These are phyloP conservation scores for Cubamyces sp. DNA, from an alignment of 768 basidiomycete species.

Conservation along the genomic window DNA sequence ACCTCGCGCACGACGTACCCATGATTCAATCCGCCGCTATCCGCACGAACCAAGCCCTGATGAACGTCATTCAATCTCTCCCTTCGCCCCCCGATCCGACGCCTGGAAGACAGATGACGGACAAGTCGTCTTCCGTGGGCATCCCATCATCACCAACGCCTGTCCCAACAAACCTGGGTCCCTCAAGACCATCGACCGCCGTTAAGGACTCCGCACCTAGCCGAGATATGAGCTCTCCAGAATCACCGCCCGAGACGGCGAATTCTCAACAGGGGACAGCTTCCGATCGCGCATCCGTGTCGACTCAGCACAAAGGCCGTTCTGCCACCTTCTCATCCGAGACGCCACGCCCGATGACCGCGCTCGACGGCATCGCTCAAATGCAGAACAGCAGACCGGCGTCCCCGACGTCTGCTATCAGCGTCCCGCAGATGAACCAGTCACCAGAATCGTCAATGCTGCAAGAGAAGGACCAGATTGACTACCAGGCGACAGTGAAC, in stretches of 20 bases:
- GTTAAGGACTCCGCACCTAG: conserved; percentile 37
- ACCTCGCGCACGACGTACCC: conserved; percentile 87
- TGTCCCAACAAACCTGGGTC: conserved; percentile 41
- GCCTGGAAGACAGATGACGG: conserved; percentile 38
- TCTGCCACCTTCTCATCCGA: conserved; percentile 17
- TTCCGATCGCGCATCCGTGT: conserved; percentile 26
- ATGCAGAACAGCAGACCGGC: conserved; percentile 37
- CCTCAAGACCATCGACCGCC: conserved; percentile 55
- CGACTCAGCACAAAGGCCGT: conserved; percentile 13
- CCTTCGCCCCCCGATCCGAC: conserved; percentile 67
- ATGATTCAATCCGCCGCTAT: conserved; percentile 89
- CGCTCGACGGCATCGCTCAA: conserved; percentile 15
- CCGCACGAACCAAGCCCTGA: conserved; percentile 84
- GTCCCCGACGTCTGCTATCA: conserved; percentile 36
- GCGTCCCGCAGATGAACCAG: conserved; percentile 32
- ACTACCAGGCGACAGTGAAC: conserved; percentile 92
- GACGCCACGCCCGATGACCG: conserved; percentile 6
- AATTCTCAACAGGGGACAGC: conserved; percentile 10
- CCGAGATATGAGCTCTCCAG: conserved; percentile 54
- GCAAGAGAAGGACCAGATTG: conserved; percentile 76
- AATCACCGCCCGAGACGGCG: conserved; percentile 43
- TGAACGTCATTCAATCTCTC: conserved; percentile 82
- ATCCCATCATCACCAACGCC: conserved; percentile 58
- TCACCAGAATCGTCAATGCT: conserved; percentile 33
- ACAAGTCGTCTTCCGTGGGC: conserved; percentile 37